Base-by-base conservation (phyloP, 225 moss, liverwort and hornwort genomes). In the Bryoerythrophyllum caledonicum region DNA sequence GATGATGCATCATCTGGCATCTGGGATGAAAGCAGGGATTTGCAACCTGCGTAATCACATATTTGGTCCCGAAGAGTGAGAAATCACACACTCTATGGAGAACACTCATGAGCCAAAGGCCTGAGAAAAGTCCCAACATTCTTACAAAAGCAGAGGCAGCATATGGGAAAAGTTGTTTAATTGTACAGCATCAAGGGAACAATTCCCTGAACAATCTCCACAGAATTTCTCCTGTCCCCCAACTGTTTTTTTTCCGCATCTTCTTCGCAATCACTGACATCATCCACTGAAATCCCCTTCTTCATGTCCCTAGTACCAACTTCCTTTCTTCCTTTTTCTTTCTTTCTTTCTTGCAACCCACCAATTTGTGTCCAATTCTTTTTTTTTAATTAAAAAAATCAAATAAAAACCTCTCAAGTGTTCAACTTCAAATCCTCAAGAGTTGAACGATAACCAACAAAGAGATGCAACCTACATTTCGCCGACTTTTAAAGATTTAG, bases 111-210 rank as follows among this genome's bases (percentile, higher is more conserved):
- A 16, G 73, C 16, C 52, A 63, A 37, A n/a, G n/a, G 63, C 3
- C 7, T 14, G 21, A 60, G 60, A 60, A 46, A 32, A 14, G 15
- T 46, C 21, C 8, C 43, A 30, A 60, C 21, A 44, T 60, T 72
- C 30, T 60, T 32, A 13, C 60, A 60, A 60, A 60, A 72, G 72
- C 63, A 2, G 40, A 74, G 55, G 55, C 74, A 74, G 55, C 40
- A 38, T 20, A 8, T 25, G 65, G 14, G 5, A 65, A 74, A 74
- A 38, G 64, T 53, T 37, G 64, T 37, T 17, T 27, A 55, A 6
- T 2, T 74, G 74, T 55, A 27, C 64, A 74, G 74, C 27, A 64
- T 74, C 65, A 55, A 74, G 74, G 74, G 74, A 55, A 65, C 65
- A 55, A 54, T 55, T 74, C 53, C 74, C 73, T 65, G 65, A 25